Evolutionary conservation across 345 rosid species (phyloP).

Genomic region (Rhodamnia argentea): DNA sequence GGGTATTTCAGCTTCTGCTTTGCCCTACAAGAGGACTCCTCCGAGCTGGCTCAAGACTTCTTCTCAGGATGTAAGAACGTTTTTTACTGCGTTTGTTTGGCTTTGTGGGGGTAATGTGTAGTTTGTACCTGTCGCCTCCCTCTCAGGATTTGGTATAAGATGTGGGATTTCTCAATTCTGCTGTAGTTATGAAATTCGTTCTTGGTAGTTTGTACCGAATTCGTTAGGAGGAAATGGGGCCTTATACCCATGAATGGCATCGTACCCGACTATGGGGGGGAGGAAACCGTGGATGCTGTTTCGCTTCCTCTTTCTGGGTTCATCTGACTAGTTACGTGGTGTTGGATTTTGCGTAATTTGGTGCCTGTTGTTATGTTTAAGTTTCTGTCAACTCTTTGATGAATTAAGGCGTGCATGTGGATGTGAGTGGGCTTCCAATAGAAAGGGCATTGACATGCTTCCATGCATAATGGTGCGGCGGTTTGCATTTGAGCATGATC

Average conservation of each 20-base stretch:
- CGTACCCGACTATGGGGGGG: not conserved
- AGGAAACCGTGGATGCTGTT: not conserved
- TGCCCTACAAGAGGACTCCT: conserved; percentile 80
- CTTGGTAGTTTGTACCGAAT: not conserved
- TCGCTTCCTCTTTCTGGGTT: not conserved
- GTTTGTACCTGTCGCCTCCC: not conserved
- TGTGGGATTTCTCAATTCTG: not conserved
- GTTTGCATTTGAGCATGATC: not conserved
- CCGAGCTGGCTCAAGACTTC: conserved; percentile 77
- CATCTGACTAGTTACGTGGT: not conserved
- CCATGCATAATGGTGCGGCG: not conserved
- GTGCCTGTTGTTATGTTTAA: not conserved
- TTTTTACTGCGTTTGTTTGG: not conserved
- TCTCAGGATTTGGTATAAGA: not conserved
- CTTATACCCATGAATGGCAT: not conserved
- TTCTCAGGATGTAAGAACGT: conserved; percentile 36
- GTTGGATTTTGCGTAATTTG: not conserved
- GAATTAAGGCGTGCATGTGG: not conserved
- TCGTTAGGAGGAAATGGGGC: not conserved
- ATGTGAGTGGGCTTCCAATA: not conserved
- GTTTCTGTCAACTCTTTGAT: not conserved
- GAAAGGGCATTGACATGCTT: not conserved
- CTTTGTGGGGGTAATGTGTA: not conserved
- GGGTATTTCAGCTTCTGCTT: conserved; percentile 85
- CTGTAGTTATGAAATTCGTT: not conserved